These are phyloP conservation scores for Aspergillus ochraceus DNA, from an alignment of 2,329 filamentous ascomycete genomes.

Conservation along the genomic window DNA sequence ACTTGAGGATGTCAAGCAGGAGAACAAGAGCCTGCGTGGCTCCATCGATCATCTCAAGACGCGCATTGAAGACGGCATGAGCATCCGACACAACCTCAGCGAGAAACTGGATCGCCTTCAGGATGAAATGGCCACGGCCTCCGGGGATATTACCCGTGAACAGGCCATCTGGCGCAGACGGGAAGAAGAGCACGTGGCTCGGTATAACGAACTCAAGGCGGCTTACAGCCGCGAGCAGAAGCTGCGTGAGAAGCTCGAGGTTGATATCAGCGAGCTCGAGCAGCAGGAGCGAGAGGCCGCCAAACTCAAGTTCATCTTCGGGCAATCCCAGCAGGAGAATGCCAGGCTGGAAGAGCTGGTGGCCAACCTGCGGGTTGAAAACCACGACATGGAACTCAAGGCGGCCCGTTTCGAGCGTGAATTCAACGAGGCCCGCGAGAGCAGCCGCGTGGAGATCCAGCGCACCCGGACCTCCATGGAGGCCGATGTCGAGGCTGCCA, in stretches of 20 bases:
- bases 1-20: slow-evolving; percentile 53
- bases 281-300: slow-evolving; percentile 73
- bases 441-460: slow-evolving; percentile 75
- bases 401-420: slow-evolving; percentile 74
- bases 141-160: slow-evolving; percentile 78
- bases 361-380: slow-evolving; percentile 52
- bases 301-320: slow-evolving; percentile 76
- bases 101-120: slow-evolving; percentile 82
- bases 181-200: slow-evolving; percentile 57
- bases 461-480: slow-evolving; percentile 77
- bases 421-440: slow-evolving; percentile 79
- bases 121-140: slow-evolving; percentile 78
- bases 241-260: slow-evolving; percentile 60
- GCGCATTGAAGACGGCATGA: slow-evolving; percentile 83
- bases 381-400: slow-evolving; percentile 69
- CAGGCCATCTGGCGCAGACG: slow-evolving; percentile 74
- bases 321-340: slow-evolving; percentile 59
- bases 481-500: slow-evolving; percentile 77
- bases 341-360: slow-evolving; percentile 64
- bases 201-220: slow-evolving; percentile 56
- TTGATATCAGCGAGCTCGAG: slow-evolving; percentile 61
- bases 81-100: slow-evolving; percentile 79
- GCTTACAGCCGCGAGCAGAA: slow-evolving; percentile 69
- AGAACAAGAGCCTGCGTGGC: slow-evolving; percentile 72
- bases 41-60: slow-evolving; percentile 71